Percentiles rank a stretch among this genome's conserved stretches.
phyloP scores from a whole-genome alignment of 306 rosid genomes.

The Vigna unguiculata region DNA sequence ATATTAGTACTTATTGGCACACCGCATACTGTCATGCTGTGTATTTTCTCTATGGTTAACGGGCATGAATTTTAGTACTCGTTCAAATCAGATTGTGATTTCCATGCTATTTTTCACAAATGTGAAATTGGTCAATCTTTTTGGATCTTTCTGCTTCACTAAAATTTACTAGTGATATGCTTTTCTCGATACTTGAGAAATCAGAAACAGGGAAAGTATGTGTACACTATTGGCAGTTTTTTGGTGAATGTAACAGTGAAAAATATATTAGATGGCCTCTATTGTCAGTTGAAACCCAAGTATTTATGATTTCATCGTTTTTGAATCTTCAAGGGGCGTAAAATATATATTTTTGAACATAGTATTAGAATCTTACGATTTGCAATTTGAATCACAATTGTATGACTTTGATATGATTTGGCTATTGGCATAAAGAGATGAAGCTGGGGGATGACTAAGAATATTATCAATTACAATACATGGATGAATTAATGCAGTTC shows the following conservation, averaged over 20 bases:
- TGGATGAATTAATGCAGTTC: background rate
- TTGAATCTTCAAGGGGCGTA: conserved; percentile 9
- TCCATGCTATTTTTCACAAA: conserved; percentile 23
- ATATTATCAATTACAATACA: background rate
- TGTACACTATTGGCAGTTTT: background rate
- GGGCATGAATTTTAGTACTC: conserved; percentile 4
- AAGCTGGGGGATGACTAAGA: background rate
- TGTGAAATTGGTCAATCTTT: conserved; percentile 23
- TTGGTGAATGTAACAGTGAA: background rate
- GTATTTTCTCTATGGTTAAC: conserved; percentile 35
- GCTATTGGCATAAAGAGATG: background rate
- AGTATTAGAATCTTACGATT: background rate
- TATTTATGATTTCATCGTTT: background rate
- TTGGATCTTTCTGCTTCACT: background rate
- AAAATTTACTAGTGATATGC: conserved; percentile 3
- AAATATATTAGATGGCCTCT: background rate
- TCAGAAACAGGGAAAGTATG: background rate
- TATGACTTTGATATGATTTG: background rate
- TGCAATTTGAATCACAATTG: background rate
- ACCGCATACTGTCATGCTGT: background rate
- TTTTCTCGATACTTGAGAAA: conserved; percentile 2
- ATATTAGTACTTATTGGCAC: conserved; percentile 33
- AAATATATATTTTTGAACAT: conserved; percentile 21
- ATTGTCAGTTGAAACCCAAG: conserved; percentile 31
- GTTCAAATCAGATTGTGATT: background rate